Evolutionary conservation across 2,329 filamentous ascomycete species (phyloP), one percentile per base, ranked within the genome.

Genomic region (Calonectria pauciramosa): DNA sequence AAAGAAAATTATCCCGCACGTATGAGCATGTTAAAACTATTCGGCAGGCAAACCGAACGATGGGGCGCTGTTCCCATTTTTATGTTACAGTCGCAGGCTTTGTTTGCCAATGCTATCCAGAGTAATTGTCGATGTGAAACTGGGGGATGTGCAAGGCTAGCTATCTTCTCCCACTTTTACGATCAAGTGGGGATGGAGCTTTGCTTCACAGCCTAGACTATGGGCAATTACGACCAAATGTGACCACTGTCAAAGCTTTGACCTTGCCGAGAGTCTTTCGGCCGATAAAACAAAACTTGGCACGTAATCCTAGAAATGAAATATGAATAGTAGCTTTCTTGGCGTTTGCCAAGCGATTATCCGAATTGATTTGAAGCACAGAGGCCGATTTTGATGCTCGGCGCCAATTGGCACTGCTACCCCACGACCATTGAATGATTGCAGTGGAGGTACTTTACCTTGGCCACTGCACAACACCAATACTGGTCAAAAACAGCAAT

Each of bases 311-410:
- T 20, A 36, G 56, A 63, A 59, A 59, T 36, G 28, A 60, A 41
- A 23, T 28, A n/a, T 47, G n/a, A 26, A 41, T 28, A 23, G 34
- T 63, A 63, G 34, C 23, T 63, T 63, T 63, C 56, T 63, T 63
- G 56, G 56, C 56, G 23, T 63, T 28, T 63, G 56, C 56, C 56
- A 63, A 63, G 56, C 56, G 56, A 63, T 26, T 36, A 41, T 28
- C 56, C 56, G 56, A 38, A 28, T 63, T 41, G 14, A 11, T 41
- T 63, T 38, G 38, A 23, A 63, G 18, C 56, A 38, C 38, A 10
- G 56, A 63, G 36, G 36, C 34, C 26, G 51, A 34, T 16, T 23
- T 41, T 23, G 56, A 23, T 63, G 41, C 56, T 20, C 2, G 34
- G 56, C 23, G 32, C 26, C n/a, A 63, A 28, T 38, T 28, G 18